phyloP scores from a whole-genome alignment of 345 rosid genomes.

The Tarenaya hassleriana region DNA sequence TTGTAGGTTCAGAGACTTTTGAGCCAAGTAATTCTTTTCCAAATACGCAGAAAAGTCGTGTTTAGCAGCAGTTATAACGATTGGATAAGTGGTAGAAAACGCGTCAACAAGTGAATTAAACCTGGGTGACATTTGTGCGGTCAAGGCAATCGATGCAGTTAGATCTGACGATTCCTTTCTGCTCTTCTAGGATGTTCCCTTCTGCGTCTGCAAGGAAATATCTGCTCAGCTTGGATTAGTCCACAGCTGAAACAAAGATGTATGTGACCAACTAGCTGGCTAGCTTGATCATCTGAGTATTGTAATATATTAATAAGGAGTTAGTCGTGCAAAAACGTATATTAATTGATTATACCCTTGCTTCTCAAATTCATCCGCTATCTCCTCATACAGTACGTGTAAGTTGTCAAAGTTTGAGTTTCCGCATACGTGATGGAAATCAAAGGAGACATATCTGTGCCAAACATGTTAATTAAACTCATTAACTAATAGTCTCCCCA shows the following conservation, averaged over 20 bases:
- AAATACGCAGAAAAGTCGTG: constrained; percentile 26
- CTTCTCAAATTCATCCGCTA: constrained; percentile 63
- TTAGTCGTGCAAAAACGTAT: constrained; percentile 11
- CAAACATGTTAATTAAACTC: background rate
- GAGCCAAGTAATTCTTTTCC: constrained; percentile 71
- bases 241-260: constrained; percentile 36
- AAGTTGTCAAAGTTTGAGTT: constrained; percentile 73
- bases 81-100: constrained; percentile 3
- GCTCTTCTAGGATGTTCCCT: constrained; percentile 67
- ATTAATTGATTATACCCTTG: constrained; percentile 66
- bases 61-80: too few species aligned
- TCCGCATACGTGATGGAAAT: constrained; percentile 85
- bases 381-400: constrained; percentile 58
- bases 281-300: too few species aligned
- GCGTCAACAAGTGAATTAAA: constrained; percentile 22
- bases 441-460: constrained; percentile 76
- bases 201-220: constrained; percentile 64
- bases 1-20: constrained; percentile 61
- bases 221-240: constrained; percentile 76
- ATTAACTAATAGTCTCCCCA: constrained; percentile 10
- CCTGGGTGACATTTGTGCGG: constrained; percentile 98
- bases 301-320: too few species aligned
- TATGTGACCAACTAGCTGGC: constrained; percentile 31
- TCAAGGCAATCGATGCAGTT: constrained; percentile 98
- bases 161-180: constrained; percentile 81